Conservation (phyloP, 495 filamentous ascomycete genomes). For the Chlorociboria aeruginascens region DNA sequence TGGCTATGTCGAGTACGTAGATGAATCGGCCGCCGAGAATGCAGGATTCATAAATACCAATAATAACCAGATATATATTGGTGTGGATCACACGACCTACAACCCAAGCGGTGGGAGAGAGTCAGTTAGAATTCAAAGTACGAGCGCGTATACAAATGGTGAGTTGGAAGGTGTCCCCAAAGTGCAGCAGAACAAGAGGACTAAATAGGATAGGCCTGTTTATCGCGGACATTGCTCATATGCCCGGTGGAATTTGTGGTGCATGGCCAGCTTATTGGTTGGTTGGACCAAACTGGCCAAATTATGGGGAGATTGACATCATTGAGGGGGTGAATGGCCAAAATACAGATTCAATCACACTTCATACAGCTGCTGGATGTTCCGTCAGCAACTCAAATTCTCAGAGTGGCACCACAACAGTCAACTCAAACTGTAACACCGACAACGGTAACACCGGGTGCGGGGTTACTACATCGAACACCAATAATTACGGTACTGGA, state of each 20-base stretch:
- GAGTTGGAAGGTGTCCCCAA: too few relatives aligned
- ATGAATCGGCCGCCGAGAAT: conserved; percentile 18
- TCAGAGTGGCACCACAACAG: conserved; percentile 35
- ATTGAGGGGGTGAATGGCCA: conserved; percentile 75
- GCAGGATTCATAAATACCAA: conserved; percentile 30
- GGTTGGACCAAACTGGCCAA: conserved; percentile 61
- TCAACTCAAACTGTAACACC: conserved; percentile 42
- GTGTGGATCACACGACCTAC: conserved; percentile 35
- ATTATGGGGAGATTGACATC: conserved; percentile 79
- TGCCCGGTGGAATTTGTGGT: conserved; percentile 53
- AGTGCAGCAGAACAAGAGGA: too few relatives aligned
- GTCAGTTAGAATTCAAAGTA: conserved; percentile 59
- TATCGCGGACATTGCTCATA: conserved; percentile 63
- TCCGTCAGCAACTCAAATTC: conserved; percentile 29
- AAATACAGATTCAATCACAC: conserved; percentile 52
- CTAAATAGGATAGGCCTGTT: conserved; percentile 35
- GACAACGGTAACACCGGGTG: conserved; percentile 44
- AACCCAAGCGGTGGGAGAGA: conserved; percentile 38
- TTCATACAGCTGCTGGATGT: conserved; percentile 63
- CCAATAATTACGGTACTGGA: conserved; percentile 47
- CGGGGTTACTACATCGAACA: conserved; percentile 26
- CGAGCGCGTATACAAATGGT: conserved; percentile 37
- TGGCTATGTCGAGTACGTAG: conserved; percentile 53
- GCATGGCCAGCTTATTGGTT: conserved; percentile 27
- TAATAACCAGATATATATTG: conserved; percentile 44